These are phyloP conservation scores for Sphagnum magellanicum DNA, from an alignment of 228 moss, liverwort and hornwort species.

Conservation along the genomic window DNA sequence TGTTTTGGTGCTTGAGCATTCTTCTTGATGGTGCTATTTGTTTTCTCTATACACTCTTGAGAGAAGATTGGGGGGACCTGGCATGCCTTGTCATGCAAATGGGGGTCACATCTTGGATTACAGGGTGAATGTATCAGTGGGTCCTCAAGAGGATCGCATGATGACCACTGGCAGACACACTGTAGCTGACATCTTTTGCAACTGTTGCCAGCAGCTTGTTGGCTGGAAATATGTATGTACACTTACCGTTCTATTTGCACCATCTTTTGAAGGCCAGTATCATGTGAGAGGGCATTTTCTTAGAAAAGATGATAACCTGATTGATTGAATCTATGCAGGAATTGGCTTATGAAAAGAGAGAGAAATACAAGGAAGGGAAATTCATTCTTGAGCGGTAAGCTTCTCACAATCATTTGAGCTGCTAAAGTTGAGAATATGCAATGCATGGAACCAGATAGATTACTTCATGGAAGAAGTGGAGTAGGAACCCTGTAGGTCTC, in stretches of 20 bases:
- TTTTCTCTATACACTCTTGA: not conserved
- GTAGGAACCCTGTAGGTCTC: not conserved
- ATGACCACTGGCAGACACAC: slow-evolving; percentile 99
- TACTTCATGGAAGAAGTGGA: no score
- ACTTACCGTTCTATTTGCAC: not conserved
- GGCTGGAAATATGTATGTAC: slow-evolving; percentile 91
- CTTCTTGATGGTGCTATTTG: no score
- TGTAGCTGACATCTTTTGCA: slow-evolving; percentile 96
- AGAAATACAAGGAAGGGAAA: slow-evolving; percentile 99
- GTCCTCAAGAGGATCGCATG: slow-evolving; percentile 86
- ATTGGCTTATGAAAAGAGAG: slow-evolving; percentile 64
- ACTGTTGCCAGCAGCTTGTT: slow-evolving; percentile 83
- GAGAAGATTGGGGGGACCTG: not conserved
- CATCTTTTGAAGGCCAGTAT: no score
- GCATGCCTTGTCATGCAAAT: no score
- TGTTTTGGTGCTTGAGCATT: no score
- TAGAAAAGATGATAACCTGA: no score
- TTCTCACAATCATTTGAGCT: not conserved
- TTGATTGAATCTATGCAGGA: slow-evolving; percentile 44
- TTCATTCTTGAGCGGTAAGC: slow-evolving; percentile 95
- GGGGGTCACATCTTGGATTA: slow-evolving; percentile 8
- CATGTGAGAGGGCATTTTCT: no score
- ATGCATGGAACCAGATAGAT: no score
- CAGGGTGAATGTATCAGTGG: slow-evolving; percentile 94
- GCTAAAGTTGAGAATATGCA: not conserved